Evolutionary conservation across 2,329 filamentous ascomycete genomes (phyloP).

Genomic region (Sclerotinia nivalis): DNA sequence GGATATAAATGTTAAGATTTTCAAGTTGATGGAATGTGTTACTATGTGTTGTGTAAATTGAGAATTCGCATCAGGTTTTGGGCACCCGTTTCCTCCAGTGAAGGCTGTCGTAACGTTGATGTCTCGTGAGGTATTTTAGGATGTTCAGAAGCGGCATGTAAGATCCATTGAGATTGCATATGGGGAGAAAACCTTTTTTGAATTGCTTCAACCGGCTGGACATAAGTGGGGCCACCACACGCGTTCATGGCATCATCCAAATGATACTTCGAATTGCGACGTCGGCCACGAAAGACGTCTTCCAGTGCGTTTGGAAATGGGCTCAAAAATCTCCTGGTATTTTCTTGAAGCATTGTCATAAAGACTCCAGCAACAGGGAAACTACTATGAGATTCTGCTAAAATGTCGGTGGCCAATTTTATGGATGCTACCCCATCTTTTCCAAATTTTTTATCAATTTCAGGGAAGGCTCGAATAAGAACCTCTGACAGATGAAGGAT

Average conservation of each 20-base stretch:
- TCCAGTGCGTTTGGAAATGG: constrained; percentile 32
- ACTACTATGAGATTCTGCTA: constrained; percentile 37
- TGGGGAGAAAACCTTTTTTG: constrained; percentile 35
- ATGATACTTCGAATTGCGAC: constrained; percentile 25
- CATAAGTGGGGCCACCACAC: constrained; percentile 39
- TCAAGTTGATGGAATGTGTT: constrained; percentile 11
- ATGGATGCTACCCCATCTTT: constrained; percentile 38
- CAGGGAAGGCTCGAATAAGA: constrained; percentile 39
- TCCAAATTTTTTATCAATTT: constrained; percentile 29
- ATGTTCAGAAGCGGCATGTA: constrained; percentile 32
- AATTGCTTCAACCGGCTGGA: constrained; percentile 38
- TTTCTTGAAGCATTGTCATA: constrained; percentile 39
- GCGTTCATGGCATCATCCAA: constrained; percentile 41
- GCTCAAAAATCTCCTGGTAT: constrained; percentile 34
- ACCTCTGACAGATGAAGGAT: constrained; percentile 40
- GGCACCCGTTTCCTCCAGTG: constrained; percentile 35
- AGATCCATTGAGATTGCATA: constrained; percentile 38
- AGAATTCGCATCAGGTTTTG: constrained; percentile 40
- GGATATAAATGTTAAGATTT: not conserved
- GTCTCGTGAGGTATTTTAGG: constrained; percentile 11
- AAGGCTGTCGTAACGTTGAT: not conserved
- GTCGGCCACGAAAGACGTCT: constrained; percentile 20
- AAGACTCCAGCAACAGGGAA: constrained; percentile 40
- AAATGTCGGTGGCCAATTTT: constrained; percentile 36
- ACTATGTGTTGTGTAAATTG: constrained; percentile 39